Base-by-base conservation (phyloP, 495 filamentous ascomycete genomes). In the Echria macrotheca region DNA sequence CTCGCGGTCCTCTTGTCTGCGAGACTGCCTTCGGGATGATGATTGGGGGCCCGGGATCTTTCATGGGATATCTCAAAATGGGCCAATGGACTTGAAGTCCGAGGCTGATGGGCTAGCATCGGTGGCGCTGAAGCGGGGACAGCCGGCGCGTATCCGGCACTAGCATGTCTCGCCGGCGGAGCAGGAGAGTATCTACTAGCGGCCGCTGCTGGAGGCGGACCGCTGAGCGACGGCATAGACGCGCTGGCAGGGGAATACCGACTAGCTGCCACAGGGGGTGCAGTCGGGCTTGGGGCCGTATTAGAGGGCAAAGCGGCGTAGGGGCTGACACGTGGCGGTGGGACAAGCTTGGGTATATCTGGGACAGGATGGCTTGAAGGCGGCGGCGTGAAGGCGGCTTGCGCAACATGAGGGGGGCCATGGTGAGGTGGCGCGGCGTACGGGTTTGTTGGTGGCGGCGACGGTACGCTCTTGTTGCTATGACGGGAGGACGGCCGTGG, bases 41-140 rank as follows among this genome's bases (percentile, higher is more conserved):
- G 46, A 7, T 37, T 57, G 38, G 60, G 58, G 5, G 67, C 46
- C 32, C 67, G 62, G 3, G 66, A 22, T 49, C 56, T 63, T 50
- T 76, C 74, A 42, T 70, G 66, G 19, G 66, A 71, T 14, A 72
- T 64, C 58, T 77, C 69, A 32, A 76, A 78, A 56, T 90, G 81
- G 15, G 87, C 90, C 23, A 94, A 71, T 9, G 87, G 89, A 59
- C 89, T 95, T 15, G 86, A 93, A 15, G 87, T 93, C 44, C 88
- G 80, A 7, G 89, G 88, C 48, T 87, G 87, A 65, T 89, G 89
- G 10, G 84, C 76, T 56, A 89, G 69, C 4, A 74, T 52, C 3
- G 78, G 72, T 22, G 77, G 68, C 4, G 31, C 59, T 4, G 61
- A 55, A 40, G 66, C 65, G 53, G 57, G 49, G 17, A 64, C 65